Evolutionary conservation across 805 yeast genomes (phyloP).

Genomic region (Ogataea paradorogensis): DNA sequence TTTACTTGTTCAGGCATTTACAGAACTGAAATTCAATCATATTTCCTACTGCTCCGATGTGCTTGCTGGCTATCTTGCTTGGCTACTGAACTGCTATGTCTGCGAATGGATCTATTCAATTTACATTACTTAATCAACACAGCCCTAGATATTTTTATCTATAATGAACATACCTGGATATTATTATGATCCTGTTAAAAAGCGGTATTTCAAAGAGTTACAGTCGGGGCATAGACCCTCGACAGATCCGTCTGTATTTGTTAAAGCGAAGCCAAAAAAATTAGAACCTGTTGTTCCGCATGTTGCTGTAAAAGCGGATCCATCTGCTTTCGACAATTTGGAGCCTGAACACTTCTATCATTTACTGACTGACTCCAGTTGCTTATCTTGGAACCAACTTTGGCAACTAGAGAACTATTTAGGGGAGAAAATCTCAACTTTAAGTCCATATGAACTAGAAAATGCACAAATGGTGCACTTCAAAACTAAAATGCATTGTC

Average conservation of each 20-base stretch:
- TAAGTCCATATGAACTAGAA: neutral
- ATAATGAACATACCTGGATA: constrained; percentile 22
- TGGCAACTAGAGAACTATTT: neutral
- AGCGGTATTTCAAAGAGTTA: constrained; percentile 17
- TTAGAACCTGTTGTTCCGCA: neutral
- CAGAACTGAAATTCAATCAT: constrained; percentile 15
- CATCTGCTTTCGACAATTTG: neutral
- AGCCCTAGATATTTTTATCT: constrained; percentile 1
- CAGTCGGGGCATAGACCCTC: neutral
- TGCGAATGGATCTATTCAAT: neutral
- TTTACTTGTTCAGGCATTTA: constrained; percentile 12
- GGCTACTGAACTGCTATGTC: constrained; percentile 14
- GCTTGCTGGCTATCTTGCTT: constrained; percentile 10
- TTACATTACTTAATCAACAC: neutral
- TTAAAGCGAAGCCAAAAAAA: neutral
- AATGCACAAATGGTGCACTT: constrained; percentile 2
- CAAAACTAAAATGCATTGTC: constrained; percentile 7
- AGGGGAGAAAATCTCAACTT: neutral
- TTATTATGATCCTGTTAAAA: constrained; percentile 20
- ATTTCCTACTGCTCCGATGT: constrained; percentile 15
- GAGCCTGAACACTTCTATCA: neutral
- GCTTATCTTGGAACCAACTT: constrained; percentile 1
- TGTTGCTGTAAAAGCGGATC: neutral
- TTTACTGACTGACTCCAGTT: neutral
- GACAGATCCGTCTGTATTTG: neutral